A percentile compares a stretch with the other conserved stretches of the same genome.
Evolutionary conservation across 495 filamentous ascomycete genomes (phyloP).

Genomic region (Xylaria bambusicola): DNA sequence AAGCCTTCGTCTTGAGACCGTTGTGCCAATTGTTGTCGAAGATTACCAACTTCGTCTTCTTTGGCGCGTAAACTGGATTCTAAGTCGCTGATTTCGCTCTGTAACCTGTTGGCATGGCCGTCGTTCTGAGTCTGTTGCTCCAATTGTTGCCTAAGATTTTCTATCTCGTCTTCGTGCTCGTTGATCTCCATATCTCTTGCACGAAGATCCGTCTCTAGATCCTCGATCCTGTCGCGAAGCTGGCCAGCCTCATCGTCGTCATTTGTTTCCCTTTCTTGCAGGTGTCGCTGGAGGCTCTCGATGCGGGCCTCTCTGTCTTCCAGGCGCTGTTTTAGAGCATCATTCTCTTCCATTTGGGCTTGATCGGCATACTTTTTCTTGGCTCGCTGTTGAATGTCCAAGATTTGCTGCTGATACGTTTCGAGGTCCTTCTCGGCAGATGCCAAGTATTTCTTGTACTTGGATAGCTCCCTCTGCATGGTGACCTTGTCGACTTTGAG

Average conservation of each 20-base stretch:
- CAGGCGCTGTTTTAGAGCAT: conserved; percentile 53
- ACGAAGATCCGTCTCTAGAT: conserved; percentile 23
- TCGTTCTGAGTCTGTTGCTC: not conserved
- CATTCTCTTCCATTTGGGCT: conserved; percentile 60
- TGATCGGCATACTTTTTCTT: conserved; percentile 72
- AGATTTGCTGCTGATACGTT: conserved; percentile 71
- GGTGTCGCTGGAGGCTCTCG: conserved; percentile 45
- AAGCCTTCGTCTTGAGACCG: not conserved
- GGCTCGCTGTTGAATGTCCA: conserved; percentile 76
- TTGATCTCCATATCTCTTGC: not conserved
- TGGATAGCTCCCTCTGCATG: conserved; percentile 80
- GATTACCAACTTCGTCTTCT: not conserved
- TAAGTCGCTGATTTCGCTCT: not conserved
- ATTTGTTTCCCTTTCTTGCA: conserved; percentile 27
- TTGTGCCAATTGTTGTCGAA: not conserved
- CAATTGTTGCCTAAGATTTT: conserved; percentile 33
- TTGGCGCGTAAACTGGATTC: too few species aligned
- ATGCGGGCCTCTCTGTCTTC: conserved; percentile 48
- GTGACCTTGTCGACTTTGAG: conserved; percentile 88
- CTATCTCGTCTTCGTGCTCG: conserved; percentile 45
- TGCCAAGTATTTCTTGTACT: conserved; percentile 76
- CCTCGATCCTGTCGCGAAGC: conserved; percentile 60
- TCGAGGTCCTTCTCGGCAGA: conserved; percentile 80
- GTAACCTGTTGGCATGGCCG: not conserved
- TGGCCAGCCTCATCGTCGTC: conserved; percentile 47